Evolutionary conservation across 2,329 filamentous ascomycete genomes (phyloP), one percentile per base, ranked within the genome.

Genomic region (Aspergillus tamarii): DNA sequence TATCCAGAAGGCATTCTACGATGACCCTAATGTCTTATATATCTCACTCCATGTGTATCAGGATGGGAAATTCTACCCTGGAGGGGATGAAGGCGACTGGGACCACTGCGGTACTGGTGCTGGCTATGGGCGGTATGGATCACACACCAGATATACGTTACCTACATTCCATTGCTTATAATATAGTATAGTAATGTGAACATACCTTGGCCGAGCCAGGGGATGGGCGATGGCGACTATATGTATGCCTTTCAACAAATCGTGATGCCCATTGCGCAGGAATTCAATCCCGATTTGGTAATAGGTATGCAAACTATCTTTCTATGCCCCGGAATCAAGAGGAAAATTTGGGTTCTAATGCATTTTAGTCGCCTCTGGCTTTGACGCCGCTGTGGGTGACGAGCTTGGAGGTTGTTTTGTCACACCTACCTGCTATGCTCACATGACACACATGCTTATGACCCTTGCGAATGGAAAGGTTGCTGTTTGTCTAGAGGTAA

Each of bases 401-500:
- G 90, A 95, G 73, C 85, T 99, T 1, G 95, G 95, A 57, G 93
- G 91, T 36, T 99, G 95, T 76, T 94, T 93, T 73, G 95, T 99
- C 6, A 91, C 93, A 1, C 95, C 95, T 0, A 81, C 89, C 5
- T 96, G 95, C 74, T 99, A 98, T 75, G 92, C 94, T 16, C 94
- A 99, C 74, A 98, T 99, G 95, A 98, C 95, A 19, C 93, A 97
- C 75, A 97, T 98, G 94, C 87, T 99, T 55, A 98, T 97, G 94
- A 93, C 92, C 2, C 84, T 99, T 23, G 94, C 95, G 0, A 85
- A 89, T 52, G 95, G 95, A 32, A 97, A 94, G 74, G 85, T 99
- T 16, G 91, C 92, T 2, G 94, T 97, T 10, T 97, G 94, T 74
- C 84, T 99, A 2, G 95, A 99, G 77, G 82, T 83, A 36, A 19